These are phyloP conservation scores for Gynandropsis gynandra DNA, from an alignment of 345 rosid species.

Conservation along the genomic window DNA sequence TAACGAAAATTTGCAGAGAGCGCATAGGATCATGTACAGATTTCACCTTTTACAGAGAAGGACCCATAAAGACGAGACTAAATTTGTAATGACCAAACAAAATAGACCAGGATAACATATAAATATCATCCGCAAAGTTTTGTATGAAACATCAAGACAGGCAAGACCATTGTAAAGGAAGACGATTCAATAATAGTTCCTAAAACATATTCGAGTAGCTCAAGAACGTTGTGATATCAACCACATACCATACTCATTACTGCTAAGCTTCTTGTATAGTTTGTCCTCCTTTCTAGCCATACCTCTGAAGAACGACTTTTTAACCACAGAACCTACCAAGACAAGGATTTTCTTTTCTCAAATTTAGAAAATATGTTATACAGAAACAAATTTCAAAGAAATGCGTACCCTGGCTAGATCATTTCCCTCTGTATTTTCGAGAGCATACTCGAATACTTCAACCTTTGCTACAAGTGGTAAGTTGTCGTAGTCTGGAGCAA, in stretches of 20 bases:
- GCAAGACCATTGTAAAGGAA: too few relatives aligned
- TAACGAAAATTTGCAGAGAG: neutral
- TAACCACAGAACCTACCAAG: constrained; percentile 86
- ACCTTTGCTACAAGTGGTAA: constrained; percentile 87
- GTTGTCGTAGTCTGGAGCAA: constrained; percentile 91
- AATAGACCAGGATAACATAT: too few relatives aligned
- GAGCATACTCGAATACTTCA: constrained; percentile 88
- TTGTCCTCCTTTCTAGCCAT: constrained; percentile 98
- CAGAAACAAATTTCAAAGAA: constrained; percentile 6
- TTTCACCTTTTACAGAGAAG: too few relatives aligned
- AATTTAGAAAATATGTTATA: constrained; percentile 18
- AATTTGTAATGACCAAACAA: too few relatives aligned
- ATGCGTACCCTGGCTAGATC: constrained; percentile 78
- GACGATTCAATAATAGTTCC: too few relatives aligned
- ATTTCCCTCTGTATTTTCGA: constrained; percentile 88
- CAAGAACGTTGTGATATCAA: constrained; percentile 9
- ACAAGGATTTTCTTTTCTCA: constrained; percentile 5
- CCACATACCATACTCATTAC: constrained; percentile 98
- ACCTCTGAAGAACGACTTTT: constrained; percentile 97
- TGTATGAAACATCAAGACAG: too few relatives aligned
- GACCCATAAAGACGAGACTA: too few relatives aligned
- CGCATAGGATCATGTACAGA: too few relatives aligned
- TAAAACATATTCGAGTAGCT: too few relatives aligned
- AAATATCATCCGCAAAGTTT: too few relatives aligned
- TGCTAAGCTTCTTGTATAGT: constrained; percentile 94